Conservation (phyloP, 306 rosid genomes). For the Hippophae gyantsensis region DNA sequence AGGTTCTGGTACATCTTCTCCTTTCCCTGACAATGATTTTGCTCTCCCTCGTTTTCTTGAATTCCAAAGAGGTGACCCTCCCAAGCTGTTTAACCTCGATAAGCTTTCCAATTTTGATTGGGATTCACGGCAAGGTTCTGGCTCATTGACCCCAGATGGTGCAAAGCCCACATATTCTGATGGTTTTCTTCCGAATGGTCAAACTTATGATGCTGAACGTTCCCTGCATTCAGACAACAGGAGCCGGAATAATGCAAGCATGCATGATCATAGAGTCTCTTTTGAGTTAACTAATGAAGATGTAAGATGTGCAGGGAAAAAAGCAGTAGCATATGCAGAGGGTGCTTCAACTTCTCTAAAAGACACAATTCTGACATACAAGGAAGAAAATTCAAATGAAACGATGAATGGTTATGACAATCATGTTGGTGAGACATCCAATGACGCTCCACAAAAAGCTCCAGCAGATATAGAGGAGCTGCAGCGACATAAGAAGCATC, state of each 20-base stretch:
- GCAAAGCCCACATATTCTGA: constrained; percentile 15
- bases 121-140: constrained; percentile 33
- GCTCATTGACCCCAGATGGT: constrained; percentile 33
- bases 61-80: constrained; percentile 46
- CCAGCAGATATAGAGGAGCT: constrained; percentile 21
- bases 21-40: constrained; percentile 62
- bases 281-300: constrained; percentile 35
- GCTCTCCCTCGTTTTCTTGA: constrained; percentile 33
- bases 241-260: constrained; percentile 17
- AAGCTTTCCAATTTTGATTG: constrained; percentile 41
- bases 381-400: constrained; percentile 6
- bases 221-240: constrained; percentile 11
- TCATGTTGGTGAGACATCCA: constrained; percentile 24
- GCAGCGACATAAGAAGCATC: constrained; percentile 37
- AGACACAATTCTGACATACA: not conserved
- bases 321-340: constrained; percentile 28
- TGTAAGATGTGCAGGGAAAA: constrained; percentile 24
- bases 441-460: constrained; percentile 23
- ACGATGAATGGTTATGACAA: not conserved
- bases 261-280: constrained; percentile 27
- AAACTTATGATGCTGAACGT: constrained; percentile 14
- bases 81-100: constrained; percentile 57
- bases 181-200: constrained; percentile 21
- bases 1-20: constrained; percentile 72
- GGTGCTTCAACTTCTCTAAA: constrained; percentile 27